Evolutionary conservation across 371 early-diverging fungal genomes (phyloP).

Genomic region (Circinella minor): DNA sequence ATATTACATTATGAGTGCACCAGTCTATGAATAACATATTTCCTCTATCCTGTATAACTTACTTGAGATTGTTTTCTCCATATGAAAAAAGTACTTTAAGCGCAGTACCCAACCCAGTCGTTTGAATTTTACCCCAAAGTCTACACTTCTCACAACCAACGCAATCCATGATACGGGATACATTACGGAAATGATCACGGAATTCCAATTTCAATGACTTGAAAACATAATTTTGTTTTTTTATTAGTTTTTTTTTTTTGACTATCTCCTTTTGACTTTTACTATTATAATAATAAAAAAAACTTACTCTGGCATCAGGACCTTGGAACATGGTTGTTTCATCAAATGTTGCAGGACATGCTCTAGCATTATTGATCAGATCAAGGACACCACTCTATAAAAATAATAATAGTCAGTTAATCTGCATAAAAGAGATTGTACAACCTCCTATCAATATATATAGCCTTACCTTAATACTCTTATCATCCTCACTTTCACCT

Average conservation of each 20-base stretch:
- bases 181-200: conserved; percentile 92
- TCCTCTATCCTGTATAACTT: conserved; percentile 22
- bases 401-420: too few relatives aligned
- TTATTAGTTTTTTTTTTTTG: not conserved
- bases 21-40: not conserved
- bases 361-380: conserved; percentile 59
- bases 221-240: not conserved
- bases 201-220: conserved; percentile 79
- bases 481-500: conserved; percentile 55
- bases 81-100: conserved; percentile 93
- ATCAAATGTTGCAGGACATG: conserved; percentile 85
- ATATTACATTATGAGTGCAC: too few relatives aligned
- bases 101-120: conserved; percentile 88
- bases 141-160: conserved; percentile 98
- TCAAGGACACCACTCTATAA: conserved; percentile 58
- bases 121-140: conserved; percentile 96
- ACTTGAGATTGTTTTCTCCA: conserved; percentile 71
- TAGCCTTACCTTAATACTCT: conserved; percentile 42
- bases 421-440: too few relatives aligned
- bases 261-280: not conserved
- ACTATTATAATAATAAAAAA: not conserved
- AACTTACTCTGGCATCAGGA: conserved; percentile 38
- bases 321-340: conserved; percentile 83
- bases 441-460: too few relatives aligned
- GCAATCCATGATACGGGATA: conserved; percentile 97